Evolutionary conservation across 2,329 filamentous ascomycete species (phyloP), one percentile per base, ranked within the genome.

Genomic region (Gnomoniopsis sp.): DNA sequence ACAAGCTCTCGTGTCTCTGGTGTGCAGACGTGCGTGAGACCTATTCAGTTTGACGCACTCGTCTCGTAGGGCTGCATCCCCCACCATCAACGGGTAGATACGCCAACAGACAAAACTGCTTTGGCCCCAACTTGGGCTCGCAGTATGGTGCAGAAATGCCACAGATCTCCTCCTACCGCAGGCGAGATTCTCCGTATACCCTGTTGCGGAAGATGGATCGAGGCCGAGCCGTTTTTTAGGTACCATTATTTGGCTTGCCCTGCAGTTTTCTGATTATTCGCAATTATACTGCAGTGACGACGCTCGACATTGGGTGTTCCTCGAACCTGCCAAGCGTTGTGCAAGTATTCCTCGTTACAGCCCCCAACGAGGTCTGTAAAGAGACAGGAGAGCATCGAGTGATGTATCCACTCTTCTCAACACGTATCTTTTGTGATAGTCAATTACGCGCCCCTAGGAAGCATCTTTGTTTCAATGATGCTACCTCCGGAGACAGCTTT

Each of bases 61-160:
- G 26, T 12, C 21, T 56, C 52, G 33, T 56, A 44, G 46, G 44
- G 53, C 53, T 50, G 53, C 52, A 54, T 56, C 23, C 6, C 22
- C 47, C 44, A n/a, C 21, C 30, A 22, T 10, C 21, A 19, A 54
- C 43, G 34, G n/a, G 7, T n/a, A 12, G 23, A 36, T 21, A 19
- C 30, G 22, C 19, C 52, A 34, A n/a, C 7, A 15, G 30, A n/a
- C 36, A 46, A n/a, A 19, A 23, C 21, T 19, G 15, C 22, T 34
- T 46, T 30, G 52, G 43, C 52, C 52, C 52, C 52, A 44, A 47
- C n/a, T n/a, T n/a, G n/a, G n/a, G 6, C 30, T 51, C 33, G 33
- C 33, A 51, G 17, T 23, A 8, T 30, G 26, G 8, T 17, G 38
- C 49, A 21, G 19, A 22, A 8, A 1, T 41, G 33, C 33, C 34